Evolutionary conservation across 305 asterid genomes (phyloP).

Genomic region (Fraxinus baroniana): DNA sequence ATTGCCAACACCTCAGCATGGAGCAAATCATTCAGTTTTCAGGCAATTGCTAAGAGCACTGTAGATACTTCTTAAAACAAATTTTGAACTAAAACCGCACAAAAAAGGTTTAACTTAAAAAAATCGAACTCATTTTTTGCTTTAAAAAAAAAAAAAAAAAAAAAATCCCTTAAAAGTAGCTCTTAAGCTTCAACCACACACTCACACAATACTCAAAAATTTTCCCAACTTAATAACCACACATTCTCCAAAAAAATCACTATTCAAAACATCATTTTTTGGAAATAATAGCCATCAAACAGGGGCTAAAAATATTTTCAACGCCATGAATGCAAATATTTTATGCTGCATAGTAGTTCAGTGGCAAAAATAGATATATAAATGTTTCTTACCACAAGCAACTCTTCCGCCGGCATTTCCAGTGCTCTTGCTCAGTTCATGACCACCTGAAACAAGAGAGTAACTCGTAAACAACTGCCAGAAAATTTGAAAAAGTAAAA

Average conservation of each 20-base stretch:
- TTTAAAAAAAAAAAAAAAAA: background rate
- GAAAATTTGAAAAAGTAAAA: background rate
- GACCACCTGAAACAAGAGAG: slow-evolving; percentile 68
- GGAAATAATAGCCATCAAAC: no score
- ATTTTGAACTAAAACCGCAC: background rate
- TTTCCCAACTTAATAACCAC: no score
- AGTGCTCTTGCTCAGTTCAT: slow-evolving; percentile 87
- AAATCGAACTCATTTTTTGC: background rate
- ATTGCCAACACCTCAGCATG: background rate
- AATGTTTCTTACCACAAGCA: slow-evolving; percentile 74
- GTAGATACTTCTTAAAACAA: background rate
- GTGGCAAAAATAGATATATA: background rate
- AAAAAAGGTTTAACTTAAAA: background rate
- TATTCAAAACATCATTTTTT: no score
- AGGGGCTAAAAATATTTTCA: background rate
- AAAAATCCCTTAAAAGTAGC: background rate
- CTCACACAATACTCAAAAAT: no score
- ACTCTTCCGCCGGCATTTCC: slow-evolving; percentile 98
- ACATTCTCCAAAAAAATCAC: no score
- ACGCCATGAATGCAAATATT: background rate
- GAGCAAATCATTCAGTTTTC: background rate
- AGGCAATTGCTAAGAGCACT: background rate
- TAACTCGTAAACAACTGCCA: background rate
- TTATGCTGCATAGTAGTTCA: background rate
- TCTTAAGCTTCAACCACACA: background rate